Conservation (phyloP, 2,329 filamentous ascomycete genomes). For the Botryotinia calthae region DNA sequence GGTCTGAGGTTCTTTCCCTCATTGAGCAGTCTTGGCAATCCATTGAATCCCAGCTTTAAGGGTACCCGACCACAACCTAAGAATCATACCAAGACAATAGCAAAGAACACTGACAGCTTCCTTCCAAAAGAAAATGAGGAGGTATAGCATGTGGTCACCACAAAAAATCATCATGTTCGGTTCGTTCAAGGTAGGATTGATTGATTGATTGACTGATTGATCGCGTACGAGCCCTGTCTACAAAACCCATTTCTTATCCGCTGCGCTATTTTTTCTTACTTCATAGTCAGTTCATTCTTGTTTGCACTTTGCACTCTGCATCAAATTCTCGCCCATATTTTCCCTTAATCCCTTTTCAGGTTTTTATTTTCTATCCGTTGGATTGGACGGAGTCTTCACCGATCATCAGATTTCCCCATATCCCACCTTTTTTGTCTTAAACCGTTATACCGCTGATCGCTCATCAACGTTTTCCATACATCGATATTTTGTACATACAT, state of each 20-base stretch:
- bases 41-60: not conserved
- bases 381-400: constrained; percentile 12
- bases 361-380: not conserved
- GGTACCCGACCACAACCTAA: constrained; percentile 4
- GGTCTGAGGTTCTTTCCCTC: not conserved
- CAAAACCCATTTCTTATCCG: constrained; percentile 10
- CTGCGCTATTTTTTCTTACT: not conserved
- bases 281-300: not conserved
- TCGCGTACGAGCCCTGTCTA: not conserved
- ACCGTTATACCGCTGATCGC: constrained; percentile 1
- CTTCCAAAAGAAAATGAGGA: not conserved
- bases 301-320: not conserved
- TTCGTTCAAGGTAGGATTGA: constrained; percentile 8
- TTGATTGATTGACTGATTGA: not conserved
- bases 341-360: not conserved
- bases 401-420: constrained; percentile 13
- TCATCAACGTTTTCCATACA: not conserved
- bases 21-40: not conserved
- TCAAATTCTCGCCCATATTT: not conserved
- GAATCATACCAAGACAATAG: constrained; percentile 7
- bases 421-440: constrained; percentile 2
- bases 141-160: not conserved
- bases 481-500: constrained; percentile 12
- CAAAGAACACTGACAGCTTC: not conserved
- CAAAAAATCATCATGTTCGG: not conserved